phyloP scores from a whole-genome alignment of 1,139 yeast species.

The Maudiozyma humilis region DNA sequence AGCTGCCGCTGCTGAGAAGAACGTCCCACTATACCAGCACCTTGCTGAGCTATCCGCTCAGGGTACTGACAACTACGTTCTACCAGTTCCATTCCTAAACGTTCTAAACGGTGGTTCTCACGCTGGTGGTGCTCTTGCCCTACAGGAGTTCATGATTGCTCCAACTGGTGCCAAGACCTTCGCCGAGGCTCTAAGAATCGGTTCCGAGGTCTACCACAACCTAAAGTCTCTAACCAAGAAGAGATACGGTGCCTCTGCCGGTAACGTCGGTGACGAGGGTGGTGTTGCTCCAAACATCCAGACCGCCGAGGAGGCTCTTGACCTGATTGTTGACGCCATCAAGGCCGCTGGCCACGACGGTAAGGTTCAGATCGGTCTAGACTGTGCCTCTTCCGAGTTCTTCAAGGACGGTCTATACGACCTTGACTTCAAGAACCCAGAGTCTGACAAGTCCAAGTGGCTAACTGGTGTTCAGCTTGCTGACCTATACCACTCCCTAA shows the following conservation, averaged over 20 bases:
- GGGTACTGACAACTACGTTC: conserved; percentile 62
- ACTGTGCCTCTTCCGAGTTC: conserved; percentile 94
- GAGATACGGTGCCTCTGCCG: conserved; percentile 92
- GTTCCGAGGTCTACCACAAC: conserved; percentile 93
- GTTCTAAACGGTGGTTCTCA: conserved; percentile 98
- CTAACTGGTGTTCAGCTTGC: conserved; percentile 81
- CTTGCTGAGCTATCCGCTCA: conserved; percentile 58
- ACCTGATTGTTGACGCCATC: conserved; percentile 79
- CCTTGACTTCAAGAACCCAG: conserved; percentile 91
- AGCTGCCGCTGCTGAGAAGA: conserved; percentile 91
- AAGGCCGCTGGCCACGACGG: conserved; percentile 90
- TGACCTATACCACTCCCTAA: conserved; percentile 65
- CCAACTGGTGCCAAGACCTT: conserved; percentile 82
- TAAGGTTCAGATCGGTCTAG: conserved; percentile 81
- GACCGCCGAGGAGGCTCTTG: conserved; percentile 90
- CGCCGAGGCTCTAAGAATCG: conserved; percentile 89
- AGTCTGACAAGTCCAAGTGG: conserved; percentile 83
- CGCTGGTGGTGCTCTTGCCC: conserved; percentile 97
- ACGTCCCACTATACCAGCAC: conserved; percentile 79
- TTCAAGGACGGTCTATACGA: conserved; percentile 93
- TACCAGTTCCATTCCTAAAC: conserved; percentile 96
- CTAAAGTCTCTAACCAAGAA: conserved; percentile 84
- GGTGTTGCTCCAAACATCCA: conserved; percentile 97
- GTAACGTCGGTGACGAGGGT: conserved; percentile 99
- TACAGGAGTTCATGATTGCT: conserved; percentile 98